These are phyloP conservation scores for Pichia norvegensis DNA, from an alignment of 1,139 yeast species.

Conservation along the genomic window DNA sequence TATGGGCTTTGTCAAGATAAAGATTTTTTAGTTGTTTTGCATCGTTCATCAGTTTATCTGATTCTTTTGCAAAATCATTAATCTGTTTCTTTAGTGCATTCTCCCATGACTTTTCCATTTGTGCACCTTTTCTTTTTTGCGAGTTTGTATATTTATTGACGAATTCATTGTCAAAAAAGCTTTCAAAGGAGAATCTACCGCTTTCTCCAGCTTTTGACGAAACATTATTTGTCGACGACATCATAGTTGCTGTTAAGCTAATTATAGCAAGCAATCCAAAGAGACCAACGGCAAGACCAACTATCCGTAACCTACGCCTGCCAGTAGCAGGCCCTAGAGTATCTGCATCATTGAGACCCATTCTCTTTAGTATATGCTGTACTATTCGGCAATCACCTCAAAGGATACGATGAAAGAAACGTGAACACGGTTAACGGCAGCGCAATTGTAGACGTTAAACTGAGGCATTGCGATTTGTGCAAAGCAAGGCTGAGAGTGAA, in stretches of 20 bases:
- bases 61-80: neutral
- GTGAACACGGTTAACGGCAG: too few species aligned
- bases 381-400: too few species aligned
- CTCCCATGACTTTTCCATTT: slow-evolving; percentile 1
- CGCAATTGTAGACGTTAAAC: too few species aligned
- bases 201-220: neutral
- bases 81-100: neutral
- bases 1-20: slow-evolving; percentile 18
- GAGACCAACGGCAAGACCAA: neutral
- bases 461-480: too few species aligned
- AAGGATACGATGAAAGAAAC: too few species aligned
- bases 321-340: neutral
- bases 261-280: neutral
- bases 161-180: slow-evolving; percentile 5
- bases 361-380: neutral
- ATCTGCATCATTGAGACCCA: neutral
- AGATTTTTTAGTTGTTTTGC: slow-evolving; percentile 17
- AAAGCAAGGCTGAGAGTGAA: too few species aligned
- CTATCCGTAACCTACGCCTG: neutral
- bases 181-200: neutral
- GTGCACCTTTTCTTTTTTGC: neutral
- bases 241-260: neutral
- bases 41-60: slow-evolving; percentile 7
- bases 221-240: neutral
- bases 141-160: slow-evolving; percentile 6